These are phyloP conservation scores for Blastomyces silverae DNA, from an alignment of 2,329 filamentous ascomycete species.

Conservation along the genomic window DNA sequence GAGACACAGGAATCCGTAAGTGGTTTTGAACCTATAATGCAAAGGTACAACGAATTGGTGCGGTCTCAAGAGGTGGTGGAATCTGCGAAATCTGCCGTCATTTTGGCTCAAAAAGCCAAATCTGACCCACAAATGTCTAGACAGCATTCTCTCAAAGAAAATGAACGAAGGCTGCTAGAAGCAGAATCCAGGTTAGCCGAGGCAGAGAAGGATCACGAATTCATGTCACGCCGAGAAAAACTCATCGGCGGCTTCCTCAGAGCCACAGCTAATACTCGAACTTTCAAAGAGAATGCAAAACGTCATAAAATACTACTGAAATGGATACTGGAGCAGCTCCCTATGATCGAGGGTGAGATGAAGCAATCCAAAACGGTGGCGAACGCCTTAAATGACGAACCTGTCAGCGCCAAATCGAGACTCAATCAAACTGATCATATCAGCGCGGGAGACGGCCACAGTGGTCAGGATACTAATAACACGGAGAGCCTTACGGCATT, in stretches of 20 bases:
- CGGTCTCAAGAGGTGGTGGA: not conserved
- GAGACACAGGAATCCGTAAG: constrained; percentile 1
- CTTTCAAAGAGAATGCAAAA: not conserved
- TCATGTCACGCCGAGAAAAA: not conserved
- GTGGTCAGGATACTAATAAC: not conserved
- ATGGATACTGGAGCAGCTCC: constrained; percentile 6
- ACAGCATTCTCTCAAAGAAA: not conserved
- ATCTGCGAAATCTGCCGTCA: not conserved
- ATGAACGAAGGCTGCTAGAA: not conserved
- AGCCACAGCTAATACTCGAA: not conserved
- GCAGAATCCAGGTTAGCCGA: not conserved
- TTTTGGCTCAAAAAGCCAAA: not conserved
- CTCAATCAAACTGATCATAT: not conserved
- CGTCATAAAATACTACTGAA: not conserved
- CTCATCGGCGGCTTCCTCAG: not conserved
- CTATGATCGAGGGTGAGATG: constrained; percentile 2
- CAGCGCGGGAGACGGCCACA: not conserved
- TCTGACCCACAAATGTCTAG: not conserved
- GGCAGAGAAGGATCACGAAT: not conserved
- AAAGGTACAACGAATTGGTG: not conserved
- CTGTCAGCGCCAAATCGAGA: not conserved
- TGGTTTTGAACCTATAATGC: not conserved
- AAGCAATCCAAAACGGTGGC: not conserved
- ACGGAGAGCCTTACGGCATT: not conserved
- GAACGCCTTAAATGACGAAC: not conserved